Conservation (phyloP, 495 filamentous ascomycete species). For the Penicillium manginii region DNA sequence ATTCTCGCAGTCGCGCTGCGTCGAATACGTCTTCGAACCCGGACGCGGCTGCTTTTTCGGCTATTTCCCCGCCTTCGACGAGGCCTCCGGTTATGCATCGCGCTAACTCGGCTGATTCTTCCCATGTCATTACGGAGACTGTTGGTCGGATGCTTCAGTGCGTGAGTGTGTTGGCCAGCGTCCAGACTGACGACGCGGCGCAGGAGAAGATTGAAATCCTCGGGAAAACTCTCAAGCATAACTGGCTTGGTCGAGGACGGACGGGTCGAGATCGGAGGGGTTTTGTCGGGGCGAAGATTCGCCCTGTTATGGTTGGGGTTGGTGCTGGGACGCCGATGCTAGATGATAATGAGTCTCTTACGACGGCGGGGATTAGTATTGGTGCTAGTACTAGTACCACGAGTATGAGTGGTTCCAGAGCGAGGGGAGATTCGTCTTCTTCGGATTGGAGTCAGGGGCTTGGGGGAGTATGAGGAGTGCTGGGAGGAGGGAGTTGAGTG, state of each 20-base stretch:
- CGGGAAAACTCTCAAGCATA: constrained; percentile 84
- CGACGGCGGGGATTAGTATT: constrained; percentile 31
- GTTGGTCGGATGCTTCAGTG: constrained; percentile 97
- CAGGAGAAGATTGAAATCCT: constrained; percentile 84
- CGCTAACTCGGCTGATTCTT: constrained; percentile 58
- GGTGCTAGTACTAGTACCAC: constrained; percentile 33
- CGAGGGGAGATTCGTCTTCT: constrained; percentile 30
- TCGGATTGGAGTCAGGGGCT: constrained; percentile 33
- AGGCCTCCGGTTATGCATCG: constrained; percentile 48
- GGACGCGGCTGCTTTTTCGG: constrained; percentile 52
- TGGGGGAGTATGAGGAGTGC: constrained; percentile 31
- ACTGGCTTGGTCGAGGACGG: constrained; percentile 90
- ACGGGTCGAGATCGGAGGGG: constrained; percentile 88
- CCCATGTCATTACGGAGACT: constrained; percentile 84
- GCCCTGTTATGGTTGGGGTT: constrained; percentile 38
- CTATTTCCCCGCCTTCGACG: constrained; percentile 48
- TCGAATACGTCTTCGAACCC: constrained; percentile 79
- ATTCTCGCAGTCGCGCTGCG: constrained; percentile 70
- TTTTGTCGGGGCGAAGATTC: constrained; percentile 74
- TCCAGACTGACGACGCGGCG: constrained; percentile 70
- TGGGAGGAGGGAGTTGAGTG: constrained; percentile 37
- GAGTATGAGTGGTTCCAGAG: constrained; percentile 26
- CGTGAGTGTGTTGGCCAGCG: constrained; percentile 82
- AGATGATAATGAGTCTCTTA: constrained; percentile 30
- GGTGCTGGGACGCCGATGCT: constrained; percentile 21